These are phyloP conservation scores for Achlya hypogyna DNA, from an alignment of 352 stramenopile species.

Conservation along the genomic window DNA sequence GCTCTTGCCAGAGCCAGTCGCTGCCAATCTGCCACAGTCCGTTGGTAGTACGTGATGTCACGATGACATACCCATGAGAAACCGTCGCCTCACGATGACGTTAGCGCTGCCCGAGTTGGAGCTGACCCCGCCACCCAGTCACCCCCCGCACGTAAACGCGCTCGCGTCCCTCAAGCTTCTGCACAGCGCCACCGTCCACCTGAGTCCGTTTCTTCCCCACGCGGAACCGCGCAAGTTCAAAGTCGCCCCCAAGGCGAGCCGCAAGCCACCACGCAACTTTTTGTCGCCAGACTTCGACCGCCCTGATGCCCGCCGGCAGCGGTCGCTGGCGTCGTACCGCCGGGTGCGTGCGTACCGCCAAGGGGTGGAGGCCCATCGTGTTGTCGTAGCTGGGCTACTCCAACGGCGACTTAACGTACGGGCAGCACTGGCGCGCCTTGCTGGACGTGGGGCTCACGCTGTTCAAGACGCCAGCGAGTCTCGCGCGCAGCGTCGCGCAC, in stretches of 20 bases:
- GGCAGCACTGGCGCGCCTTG: slow-evolving; percentile 16
- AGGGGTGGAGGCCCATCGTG: neutral
- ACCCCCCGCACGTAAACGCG: neutral
- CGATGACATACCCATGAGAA: too few species aligned
- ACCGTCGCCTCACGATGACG: too few species aligned
- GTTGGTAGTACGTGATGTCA: too few species aligned
- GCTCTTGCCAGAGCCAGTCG: too few species aligned
- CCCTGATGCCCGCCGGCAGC: neutral
- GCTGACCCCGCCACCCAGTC: too few species aligned
- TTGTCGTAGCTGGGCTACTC: slow-evolving; percentile 11
- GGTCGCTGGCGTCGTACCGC: slow-evolving; percentile 16
- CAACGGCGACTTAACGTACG: slow-evolving; percentile 10
- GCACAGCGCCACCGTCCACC: neutral
- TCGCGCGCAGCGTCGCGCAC: neutral
- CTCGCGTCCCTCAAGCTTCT: slow-evolving; percentile 5
- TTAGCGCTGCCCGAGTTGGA: too few species aligned
- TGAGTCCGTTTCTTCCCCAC: neutral
- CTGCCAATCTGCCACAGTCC: too few species aligned
- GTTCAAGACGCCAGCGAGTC: neutral
- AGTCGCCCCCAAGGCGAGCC: neutral
- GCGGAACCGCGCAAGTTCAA: neutral
- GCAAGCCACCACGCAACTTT: neutral
- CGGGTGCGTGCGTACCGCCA: neutral
- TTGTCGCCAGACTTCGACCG: slow-evolving; percentile 16
- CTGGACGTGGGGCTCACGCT: neutral